These are phyloP conservation scores for Termitomyces sp. DNA, from an alignment of 768 basidiomycete genomes.

Conservation along the genomic window DNA sequence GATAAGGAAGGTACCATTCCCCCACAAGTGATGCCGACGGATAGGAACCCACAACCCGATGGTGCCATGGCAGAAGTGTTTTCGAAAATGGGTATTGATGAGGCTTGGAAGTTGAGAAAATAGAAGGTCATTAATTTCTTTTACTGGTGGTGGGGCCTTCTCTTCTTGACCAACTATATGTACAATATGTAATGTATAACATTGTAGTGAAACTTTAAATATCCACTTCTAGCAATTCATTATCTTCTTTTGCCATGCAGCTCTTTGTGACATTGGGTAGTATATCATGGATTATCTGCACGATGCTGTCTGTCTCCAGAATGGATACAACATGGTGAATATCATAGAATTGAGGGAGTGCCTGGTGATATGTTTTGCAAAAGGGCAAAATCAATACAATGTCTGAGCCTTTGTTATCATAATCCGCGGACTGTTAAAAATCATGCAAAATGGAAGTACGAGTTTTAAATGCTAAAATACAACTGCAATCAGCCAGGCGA, in stretches of 20 bases:
- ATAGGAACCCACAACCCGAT: slow-evolving; percentile 43
- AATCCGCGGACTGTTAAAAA: no score
- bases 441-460: background rate
- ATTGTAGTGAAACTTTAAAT: background rate
- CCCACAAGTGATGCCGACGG: slow-evolving; percentile 31
- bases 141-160: background rate
- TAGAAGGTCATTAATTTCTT: slow-evolving; percentile 24
- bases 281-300: background rate
- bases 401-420: background rate
- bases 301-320: no score
- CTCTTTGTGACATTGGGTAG: background rate
- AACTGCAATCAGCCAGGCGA: no score
- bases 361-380: no score
- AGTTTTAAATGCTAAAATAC: background rate
- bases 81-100: slow-evolving; percentile 39
- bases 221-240: background rate
- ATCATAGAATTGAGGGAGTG: no score
- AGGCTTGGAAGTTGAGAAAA: slow-evolving; percentile 45
- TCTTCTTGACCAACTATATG: background rate
- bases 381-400: no score
- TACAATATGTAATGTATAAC: background rate
- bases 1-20: slow-evolving; percentile 31
- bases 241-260: background rate
- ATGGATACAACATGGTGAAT: no score
- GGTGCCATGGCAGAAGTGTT: slow-evolving; percentile 36